A percentile compares a stretch with the other conserved stretches of the same genome.
Evolutionary conservation across 495 filamentous ascomycete species (phyloP).

Genomic region (Neurospora tetrasperma): DNA sequence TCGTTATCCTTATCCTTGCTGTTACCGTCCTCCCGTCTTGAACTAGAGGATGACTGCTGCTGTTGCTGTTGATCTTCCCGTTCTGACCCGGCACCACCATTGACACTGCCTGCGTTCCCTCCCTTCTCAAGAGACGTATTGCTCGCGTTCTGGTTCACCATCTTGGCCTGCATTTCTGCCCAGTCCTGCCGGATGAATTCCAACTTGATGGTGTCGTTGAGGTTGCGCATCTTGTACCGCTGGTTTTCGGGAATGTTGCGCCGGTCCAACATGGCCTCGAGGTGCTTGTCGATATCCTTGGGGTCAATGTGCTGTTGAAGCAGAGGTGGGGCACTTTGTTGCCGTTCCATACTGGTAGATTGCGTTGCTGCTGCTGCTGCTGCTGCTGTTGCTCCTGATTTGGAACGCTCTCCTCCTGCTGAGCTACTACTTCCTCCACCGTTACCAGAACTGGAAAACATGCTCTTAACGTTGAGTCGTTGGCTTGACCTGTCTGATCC

Average conservation of each 20-base stretch:
- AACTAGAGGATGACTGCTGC: neutral
- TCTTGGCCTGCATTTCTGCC: conserved; percentile 46
- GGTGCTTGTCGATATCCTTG: conserved; percentile 42
- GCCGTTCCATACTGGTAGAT: neutral
- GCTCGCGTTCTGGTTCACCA: conserved; percentile 27
- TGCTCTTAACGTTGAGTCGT: neutral
- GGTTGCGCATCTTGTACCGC: conserved; percentile 81
- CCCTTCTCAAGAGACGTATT: conserved; percentile 14
- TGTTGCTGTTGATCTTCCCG: neutral
- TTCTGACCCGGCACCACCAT: neutral
- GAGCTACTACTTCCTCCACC: neutral
- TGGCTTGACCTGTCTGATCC: neutral
- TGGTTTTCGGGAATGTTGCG: conserved; percentile 90
- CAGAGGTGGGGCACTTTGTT: conserved; percentile 1
- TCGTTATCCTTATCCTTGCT: conserved; percentile 23
- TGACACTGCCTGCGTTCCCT: neutral
- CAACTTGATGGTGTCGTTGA: conserved; percentile 82
- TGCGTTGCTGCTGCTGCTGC: neutral
- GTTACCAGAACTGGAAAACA: neutral
- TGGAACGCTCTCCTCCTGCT: neutral
- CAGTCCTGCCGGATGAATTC: conserved; percentile 89
- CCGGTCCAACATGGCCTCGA: conserved; percentile 65
- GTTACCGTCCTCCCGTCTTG: neutral
- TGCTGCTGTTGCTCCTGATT: neutral
- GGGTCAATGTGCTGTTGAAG: conserved; percentile 23